Evolutionary conservation across 768 basidiomycete species (phyloP), one percentile per base, ranked within the genome.

Genomic region (Tricholoma terreum): DNA sequence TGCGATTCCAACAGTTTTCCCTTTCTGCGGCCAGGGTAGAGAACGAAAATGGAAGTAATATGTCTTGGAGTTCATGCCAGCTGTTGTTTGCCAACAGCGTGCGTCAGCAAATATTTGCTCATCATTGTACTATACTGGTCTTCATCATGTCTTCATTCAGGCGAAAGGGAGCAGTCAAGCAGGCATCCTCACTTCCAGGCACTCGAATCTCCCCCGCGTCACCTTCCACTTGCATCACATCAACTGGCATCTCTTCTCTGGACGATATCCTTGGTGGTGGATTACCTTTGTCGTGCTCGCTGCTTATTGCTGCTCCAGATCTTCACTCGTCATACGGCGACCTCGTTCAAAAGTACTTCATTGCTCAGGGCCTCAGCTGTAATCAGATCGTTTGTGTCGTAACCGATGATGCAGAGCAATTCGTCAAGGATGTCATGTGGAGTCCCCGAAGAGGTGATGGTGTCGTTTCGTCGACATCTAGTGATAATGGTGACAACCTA

Each of bases 181-280:
- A 77, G 38, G 59, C 71, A 8, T 67, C 67, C 35, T 68, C 72
- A 30, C 75, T 77, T 42, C 61, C 76, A 12, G 88, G 87, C 11
- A 86, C 87, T 42, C 83, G 82, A 34, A 54, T 76, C 33, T 89
- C 82, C 14, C 79, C 86, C 6, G 77, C 79, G 30, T 84, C 86
- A 4, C 69, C 77, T 35, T 74, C 79, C 17, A 86, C 83, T 0
- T 65, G 78, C 55, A 74, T 88, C 58, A 85, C 82, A 6, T 95
- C 95, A 1, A 92, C 92, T 4, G 97, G 97, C 2, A 84, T 98
- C 8, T 86, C 93, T 24, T 94, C 94, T 11, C 79, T 99, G 19
- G 97, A 99, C 71, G 97, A 98, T 68, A 84, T 98, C 59, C 84
- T 98, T 36, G 94, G 94, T 54, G 94, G 93, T 27, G 94, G 94